phyloP scores from a whole-genome alignment of 495 filamentous ascomycete genomes.

The Pyrenopolyporus hunteri region DNA sequence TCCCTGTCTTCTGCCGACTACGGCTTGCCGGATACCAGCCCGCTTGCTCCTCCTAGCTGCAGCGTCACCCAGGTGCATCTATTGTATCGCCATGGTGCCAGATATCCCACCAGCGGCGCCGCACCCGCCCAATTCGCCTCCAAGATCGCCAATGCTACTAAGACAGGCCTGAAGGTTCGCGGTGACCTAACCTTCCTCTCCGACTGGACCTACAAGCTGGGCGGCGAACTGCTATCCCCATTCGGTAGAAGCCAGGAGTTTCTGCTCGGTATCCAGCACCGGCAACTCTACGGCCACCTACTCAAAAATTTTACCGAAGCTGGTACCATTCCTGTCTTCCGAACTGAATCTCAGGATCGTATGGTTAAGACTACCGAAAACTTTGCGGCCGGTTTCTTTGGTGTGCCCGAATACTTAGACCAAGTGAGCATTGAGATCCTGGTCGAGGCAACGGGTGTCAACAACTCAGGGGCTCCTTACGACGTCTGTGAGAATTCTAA shows the following conservation, averaged over 20 bases:
- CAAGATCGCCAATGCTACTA: conserved; percentile 41
- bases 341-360: conserved; percentile 46
- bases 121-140: conserved; percentile 36
- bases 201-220: conserved; percentile 58
- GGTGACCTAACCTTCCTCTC: conserved; percentile 60
- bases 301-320: conserved; percentile 48
- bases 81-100: conserved; percentile 40
- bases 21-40: conserved; percentile 39
- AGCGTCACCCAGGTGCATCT: conserved; percentile 61
- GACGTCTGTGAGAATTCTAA: conserved; percentile 45
- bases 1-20: conserved; percentile 41
- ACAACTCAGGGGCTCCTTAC: conserved; percentile 43
- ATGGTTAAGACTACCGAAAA: conserved; percentile 50
- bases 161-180: conserved; percentile 42
- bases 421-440: conserved; percentile 48
- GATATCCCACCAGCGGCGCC: conserved; percentile 40
- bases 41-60: conserved; percentile 47
- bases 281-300: conserved; percentile 53
- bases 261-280: conserved; percentile 49
- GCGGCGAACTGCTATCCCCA: conserved; percentile 60
- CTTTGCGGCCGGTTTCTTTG: conserved; percentile 50
- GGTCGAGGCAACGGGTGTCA: conserved; percentile 40
- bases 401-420: conserved; percentile 45
- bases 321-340: conserved; percentile 46
- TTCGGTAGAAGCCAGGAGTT: conserved; percentile 44